Evolutionary conservation across 495 filamentous ascomycete genomes (phyloP), one percentile per base, ranked within the genome.

Genomic region (Penicillium chermesinum): DNA sequence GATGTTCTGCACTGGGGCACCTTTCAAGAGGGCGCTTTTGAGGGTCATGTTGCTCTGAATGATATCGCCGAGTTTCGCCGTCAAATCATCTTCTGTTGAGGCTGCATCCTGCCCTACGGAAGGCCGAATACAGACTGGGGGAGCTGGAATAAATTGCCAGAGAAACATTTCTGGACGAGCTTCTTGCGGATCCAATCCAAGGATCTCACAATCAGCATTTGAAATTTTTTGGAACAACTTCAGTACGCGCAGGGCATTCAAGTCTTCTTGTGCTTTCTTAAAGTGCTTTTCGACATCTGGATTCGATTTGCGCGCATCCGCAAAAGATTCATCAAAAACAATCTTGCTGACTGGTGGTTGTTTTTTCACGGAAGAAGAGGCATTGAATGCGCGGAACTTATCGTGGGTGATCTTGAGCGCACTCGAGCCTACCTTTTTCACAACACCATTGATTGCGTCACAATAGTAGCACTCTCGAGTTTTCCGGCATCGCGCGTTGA

Each of bases 81-180:
- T 97, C 55, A 98, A 77, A 62, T 98, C 93, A 59, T 98, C 94
- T 67, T 97, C 94, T 17, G 88, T 98, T 45, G 85, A 95, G 1
- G 89, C 88, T 22, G 76, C 81, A 47, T 96, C 93, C 62, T 97
- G 91, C 30, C 83, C 81, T 6, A 97, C 94, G 0, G 90, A 95
- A 4, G 93, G 93, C 38, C 93, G 80, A 57, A 98, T 95, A 55
- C 87, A 91, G 20, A 96, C 85, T 0, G 93, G 93, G 1, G 93
- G 89, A 2, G 90, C 91, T 1, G 93, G 93, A 18, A 98, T 76
- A 62, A 89, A 96, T 64, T 95, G 89, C 93, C 93, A 98, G 15
- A 98, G 76, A 65, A 96, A 95, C 87, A 95, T 95, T 57, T 98
- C 93, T 1, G 93, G 93, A 38, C 91, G 77, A 1, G 89, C 90